Percentiles rank a stretch among this genome's conserved stretches.
Conservation (phyloP, 2,329 filamentous ascomycete genomes). For the Periconia digitata region DNA sequence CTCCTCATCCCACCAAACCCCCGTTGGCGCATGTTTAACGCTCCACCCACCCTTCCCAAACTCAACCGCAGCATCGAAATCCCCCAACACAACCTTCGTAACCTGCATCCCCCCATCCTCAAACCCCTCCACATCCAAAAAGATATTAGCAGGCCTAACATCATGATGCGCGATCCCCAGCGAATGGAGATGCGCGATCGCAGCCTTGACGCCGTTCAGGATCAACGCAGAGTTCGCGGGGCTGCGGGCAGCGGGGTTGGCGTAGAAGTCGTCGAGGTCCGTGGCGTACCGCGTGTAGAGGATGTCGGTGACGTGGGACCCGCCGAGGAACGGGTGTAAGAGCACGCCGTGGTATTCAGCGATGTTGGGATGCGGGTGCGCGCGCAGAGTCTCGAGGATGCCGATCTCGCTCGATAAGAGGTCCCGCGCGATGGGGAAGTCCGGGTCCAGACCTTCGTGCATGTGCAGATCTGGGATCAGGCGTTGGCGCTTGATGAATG, state of each 20-base stretch:
- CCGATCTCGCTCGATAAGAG: not conserved
- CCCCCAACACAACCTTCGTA: not conserved
- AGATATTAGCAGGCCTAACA: not conserved
- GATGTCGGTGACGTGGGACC: not conserved
- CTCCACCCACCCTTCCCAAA: not conserved
- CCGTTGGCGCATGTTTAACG: not conserved
- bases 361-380: not conserved
- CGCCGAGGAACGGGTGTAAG: not conserved
- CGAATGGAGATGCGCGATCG: not conserved
- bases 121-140: not conserved
- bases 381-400: not conserved
- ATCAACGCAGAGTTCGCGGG: not conserved
- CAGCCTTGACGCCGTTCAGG: not conserved
- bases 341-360: not conserved
- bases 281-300: not conserved
- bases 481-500: not conserved
- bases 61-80: not conserved
- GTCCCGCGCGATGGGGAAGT: not conserved
- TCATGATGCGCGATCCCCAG: not conserved
- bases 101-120: not conserved
- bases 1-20: not conserved
- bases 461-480: not conserved
- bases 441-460: not conserved
- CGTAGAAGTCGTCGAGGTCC: not conserved
- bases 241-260: not conserved